Evolutionary conservation across 345 rosid genomes (phyloP).

Genomic region (Cardamine resedifolia): DNA sequence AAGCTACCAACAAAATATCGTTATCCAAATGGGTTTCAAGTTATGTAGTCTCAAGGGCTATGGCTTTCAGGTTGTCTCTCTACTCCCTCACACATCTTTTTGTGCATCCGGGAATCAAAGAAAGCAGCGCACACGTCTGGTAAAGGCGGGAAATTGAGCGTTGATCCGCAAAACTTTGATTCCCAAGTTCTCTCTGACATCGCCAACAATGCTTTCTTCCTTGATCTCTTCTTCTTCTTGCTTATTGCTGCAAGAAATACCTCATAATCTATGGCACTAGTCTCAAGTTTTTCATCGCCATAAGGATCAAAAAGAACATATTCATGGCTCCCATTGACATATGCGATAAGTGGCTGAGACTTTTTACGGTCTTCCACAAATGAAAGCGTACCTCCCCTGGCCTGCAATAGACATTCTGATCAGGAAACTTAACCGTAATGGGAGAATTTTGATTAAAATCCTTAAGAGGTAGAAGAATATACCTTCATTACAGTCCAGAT

Average conservation of each 20-base stretch:
- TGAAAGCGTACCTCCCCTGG: constrained; percentile 54
- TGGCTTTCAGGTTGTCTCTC: not conserved
- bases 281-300: constrained; percentile 37
- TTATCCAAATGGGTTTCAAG: not conserved
- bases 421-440: not conserved
- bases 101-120: constrained; percentile 60
- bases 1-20: not conserved
- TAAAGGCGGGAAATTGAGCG: constrained; percentile 72
- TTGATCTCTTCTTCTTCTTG: constrained; percentile 7
- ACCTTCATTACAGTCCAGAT: constrained; percentile 52
- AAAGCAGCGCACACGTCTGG: constrained; percentile 58
- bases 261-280: constrained; percentile 10
- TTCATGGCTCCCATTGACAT: constrained; percentile 64
- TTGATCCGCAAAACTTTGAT: constrained; percentile 56
- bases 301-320: constrained; percentile 68
- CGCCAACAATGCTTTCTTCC: constrained; percentile 32
- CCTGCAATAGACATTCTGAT: constrained; percentile 1
- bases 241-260: constrained; percentile 13
- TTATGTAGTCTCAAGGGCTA: not conserved
- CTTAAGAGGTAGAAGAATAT: not conserved
- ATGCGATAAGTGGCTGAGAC: constrained; percentile 53
- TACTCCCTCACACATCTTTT: constrained; percentile 35
- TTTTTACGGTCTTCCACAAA: constrained; percentile 47
- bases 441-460: not conserved
- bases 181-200: constrained; percentile 69